phyloP scores from a whole-genome alignment of 352 stramenopile genomes.

The Phytopythium cucurbitacearum region DNA sequence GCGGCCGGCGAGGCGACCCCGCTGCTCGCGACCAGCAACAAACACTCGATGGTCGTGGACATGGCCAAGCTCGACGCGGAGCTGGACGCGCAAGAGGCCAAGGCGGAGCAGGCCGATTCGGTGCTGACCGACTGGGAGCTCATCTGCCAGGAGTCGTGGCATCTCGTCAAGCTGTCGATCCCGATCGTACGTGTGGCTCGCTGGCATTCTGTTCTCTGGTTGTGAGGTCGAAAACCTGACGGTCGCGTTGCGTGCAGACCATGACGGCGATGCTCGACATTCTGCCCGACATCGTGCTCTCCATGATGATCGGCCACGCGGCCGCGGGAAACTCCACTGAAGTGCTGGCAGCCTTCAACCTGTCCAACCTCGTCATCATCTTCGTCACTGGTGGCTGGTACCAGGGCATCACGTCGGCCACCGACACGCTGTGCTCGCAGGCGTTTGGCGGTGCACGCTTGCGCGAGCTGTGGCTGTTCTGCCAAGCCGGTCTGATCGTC shows the following conservation, averaged over 20 bases:
- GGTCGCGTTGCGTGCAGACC: constrained; percentile 8
- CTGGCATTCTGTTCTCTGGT: too few relatives aligned
- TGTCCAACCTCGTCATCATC: constrained; percentile 22
- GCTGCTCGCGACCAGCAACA: constrained; percentile 12
- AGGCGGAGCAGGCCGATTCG: constrained; percentile 20
- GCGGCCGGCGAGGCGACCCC: constrained; percentile 14
- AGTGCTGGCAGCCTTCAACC: constrained; percentile 23
- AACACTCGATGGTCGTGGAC: constrained; percentile 12
- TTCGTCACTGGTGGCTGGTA: constrained; percentile 22
- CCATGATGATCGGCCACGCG: constrained; percentile 31
- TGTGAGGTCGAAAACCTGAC: too few relatives aligned
- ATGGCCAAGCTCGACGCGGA: constrained; percentile 7
- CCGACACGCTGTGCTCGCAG: constrained; percentile 44
- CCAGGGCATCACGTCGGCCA: constrained; percentile 29
- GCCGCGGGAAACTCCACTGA: constrained; percentile 27
- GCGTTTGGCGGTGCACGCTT: constrained; percentile 31
- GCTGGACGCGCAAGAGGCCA: constrained; percentile 19
- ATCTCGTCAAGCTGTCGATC: constrained; percentile 10
- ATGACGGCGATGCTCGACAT: constrained; percentile 31
- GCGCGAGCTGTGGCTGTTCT: constrained; percentile 41
- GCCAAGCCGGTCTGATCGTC: constrained; percentile 35
- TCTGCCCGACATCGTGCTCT: constrained; percentile 25
- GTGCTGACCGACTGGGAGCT: constrained; percentile 12
- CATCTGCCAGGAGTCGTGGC: constrained; percentile 10
- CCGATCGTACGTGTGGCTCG: constrained; percentile 10